These are phyloP conservation scores for Dendrobium officinale DNA, from an alignment of 106 monocot genomes.

Conservation along the genomic window DNA sequence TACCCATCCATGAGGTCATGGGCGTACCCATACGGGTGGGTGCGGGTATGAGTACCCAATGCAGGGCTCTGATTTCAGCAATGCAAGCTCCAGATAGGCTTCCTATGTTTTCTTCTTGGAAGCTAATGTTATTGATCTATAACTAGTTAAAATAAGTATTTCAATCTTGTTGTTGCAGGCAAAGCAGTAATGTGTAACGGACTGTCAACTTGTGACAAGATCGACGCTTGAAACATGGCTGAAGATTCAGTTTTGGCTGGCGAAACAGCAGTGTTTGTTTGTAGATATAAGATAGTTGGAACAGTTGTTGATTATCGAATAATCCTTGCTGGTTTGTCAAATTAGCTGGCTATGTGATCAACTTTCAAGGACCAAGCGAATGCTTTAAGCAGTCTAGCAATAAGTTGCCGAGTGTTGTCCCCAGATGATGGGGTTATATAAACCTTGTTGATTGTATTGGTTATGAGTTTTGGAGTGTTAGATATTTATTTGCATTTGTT, in stretches of 20 bases:
- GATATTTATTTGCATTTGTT: not conserved
- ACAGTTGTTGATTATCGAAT: not conserved
- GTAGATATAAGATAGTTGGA: not conserved
- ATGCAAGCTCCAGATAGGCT: too few relatives aligned
- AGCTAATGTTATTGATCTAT: not conserved
- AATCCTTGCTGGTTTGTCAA: not conserved
- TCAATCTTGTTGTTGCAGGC: not conserved
- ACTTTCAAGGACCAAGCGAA: not conserved
- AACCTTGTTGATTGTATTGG: not conserved
- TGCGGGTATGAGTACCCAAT: too few relatives aligned
- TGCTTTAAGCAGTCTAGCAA: not conserved
- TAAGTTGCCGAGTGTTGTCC: not conserved
- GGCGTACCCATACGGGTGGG: too few relatives aligned
- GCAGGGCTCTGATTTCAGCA: not conserved
- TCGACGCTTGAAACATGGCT: not conserved
- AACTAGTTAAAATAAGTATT: not conserved
- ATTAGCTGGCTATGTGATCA: not conserved
- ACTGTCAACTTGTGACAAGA: not conserved
- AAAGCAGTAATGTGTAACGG: not conserved
- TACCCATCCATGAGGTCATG: too few relatives aligned
- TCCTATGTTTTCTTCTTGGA: not conserved
- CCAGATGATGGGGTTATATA: not conserved
- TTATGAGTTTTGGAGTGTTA: not conserved
- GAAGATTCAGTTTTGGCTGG: not conserved
- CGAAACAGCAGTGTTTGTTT: not conserved